These are phyloP conservation scores for Pinus tabuliformis DNA, from an alignment of 75 land plant species.

Conservation along the genomic window DNA sequence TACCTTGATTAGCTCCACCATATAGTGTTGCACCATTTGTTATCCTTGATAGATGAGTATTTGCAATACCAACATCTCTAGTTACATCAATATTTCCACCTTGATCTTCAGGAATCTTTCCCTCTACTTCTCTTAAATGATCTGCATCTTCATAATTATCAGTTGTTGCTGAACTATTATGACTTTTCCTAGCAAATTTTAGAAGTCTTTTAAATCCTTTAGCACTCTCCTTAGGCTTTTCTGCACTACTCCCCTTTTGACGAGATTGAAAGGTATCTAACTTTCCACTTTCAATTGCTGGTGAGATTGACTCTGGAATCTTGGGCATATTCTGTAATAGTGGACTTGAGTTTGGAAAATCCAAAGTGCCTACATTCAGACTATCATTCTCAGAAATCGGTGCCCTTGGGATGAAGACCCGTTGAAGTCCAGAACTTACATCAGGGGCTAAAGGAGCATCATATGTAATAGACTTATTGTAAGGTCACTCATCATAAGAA, in stretches of 20 bases:
- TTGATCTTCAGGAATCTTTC: background rate
- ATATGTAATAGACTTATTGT: background rate
- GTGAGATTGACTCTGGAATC: slow-evolving; percentile 7
- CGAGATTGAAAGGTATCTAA: slow-evolving; percentile 13
- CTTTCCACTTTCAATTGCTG: slow-evolving; percentile 16
- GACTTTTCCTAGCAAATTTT: slow-evolving; percentile 73
- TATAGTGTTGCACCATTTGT: no score
- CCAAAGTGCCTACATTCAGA: background rate
- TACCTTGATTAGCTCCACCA: no score
- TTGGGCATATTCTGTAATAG: slow-evolving; percentile 4
- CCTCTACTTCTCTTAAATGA: slow-evolving; percentile 1
- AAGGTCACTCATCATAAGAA: slow-evolving; percentile 54
- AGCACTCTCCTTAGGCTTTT: slow-evolving; percentile 61
- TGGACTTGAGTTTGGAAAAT: background rate
- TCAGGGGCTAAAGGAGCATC: slow-evolving; percentile 4
- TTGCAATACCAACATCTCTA: no score
- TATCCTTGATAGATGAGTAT: no score
- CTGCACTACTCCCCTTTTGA: slow-evolving; percentile 16
- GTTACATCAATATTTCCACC: no score
- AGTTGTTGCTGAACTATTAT: slow-evolving; percentile 15
- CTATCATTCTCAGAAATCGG: slow-evolving; percentile 5
- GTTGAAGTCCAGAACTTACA: background rate
- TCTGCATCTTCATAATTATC: slow-evolving; percentile 30
- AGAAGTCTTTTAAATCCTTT: slow-evolving; percentile 70
- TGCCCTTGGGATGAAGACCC: slow-evolving; percentile 5